A percentile compares a stretch with the other conserved stretches of the same genome.
phyloP scores from a whole-genome alignment of 2,329 filamentous ascomycete species.

The Cercospora sojina region DNA sequence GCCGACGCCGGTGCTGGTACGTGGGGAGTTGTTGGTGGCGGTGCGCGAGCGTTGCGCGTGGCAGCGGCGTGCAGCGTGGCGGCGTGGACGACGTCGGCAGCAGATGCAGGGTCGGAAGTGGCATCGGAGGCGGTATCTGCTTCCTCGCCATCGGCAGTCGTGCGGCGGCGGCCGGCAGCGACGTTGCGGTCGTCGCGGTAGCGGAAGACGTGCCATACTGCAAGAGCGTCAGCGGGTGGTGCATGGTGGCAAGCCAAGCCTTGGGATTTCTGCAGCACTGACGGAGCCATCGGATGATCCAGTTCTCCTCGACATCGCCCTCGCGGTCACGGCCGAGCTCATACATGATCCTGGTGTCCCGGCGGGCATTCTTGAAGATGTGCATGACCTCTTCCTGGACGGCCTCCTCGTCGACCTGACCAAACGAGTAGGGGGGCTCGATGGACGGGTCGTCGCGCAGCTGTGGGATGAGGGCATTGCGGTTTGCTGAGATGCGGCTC shows the following conservation, averaged over 20 bases:
- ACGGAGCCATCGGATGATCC: conserved; percentile 49
- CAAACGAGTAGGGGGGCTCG: conserved; percentile 38
- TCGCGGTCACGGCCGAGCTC: conserved; percentile 41
- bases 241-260: not conserved
- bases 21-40: not conserved
- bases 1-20: not conserved
- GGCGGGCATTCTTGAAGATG: conserved; percentile 40
- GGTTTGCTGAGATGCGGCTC: conserved; percentile 41
- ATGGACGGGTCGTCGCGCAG: conserved; percentile 17
- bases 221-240: not conserved
- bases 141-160: conserved; percentile 10
- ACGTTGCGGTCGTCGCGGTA: conserved; percentile 20
- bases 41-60: not conserved
- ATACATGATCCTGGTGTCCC: conserved; percentile 42
- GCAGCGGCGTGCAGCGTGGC: conserved; percentile 4
- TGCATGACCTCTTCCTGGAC: conserved; percentile 44
- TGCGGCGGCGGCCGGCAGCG: conserved; percentile 6
- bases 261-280: conserved; percentile 24
- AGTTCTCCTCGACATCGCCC: conserved; percentile 44
- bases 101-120: not conserved
- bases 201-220: conserved; percentile 21
- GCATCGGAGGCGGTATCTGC: conserved; percentile 11
- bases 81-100: conserved; percentile 1
- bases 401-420: conserved; percentile 48
- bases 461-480: conserved; percentile 23